Base-by-base conservation (phyloP, 768 basidiomycete species). In the Boletus bicolor region DNA sequence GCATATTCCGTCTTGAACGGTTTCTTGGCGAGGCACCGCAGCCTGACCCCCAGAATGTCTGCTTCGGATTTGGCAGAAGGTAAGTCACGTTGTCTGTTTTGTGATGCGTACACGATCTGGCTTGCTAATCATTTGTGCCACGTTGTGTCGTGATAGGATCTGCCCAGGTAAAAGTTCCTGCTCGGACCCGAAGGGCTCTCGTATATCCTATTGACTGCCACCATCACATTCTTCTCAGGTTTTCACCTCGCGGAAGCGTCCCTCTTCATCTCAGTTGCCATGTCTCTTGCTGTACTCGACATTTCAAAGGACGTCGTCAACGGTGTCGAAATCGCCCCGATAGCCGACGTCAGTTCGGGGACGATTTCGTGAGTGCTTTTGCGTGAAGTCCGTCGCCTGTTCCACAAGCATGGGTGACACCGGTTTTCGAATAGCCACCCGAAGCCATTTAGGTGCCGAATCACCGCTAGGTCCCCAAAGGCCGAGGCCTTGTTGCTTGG, bases 391-490 rank as follows among this genome's bases (percentile, higher is more conserved):
- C 28, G 28, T 30, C 28, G 1, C 10, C 19, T 36, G 5, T 12
- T 9, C 11, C 5, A 12, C 17, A 14, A 3, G n/a, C 5, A 17
- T 36, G 7, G 28, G 9, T 44, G 43, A 38, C 30, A 12, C 15
- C 14, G 24, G 1, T 45, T 32, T 24, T 37, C 21, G 17, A 44
- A 46, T 44, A 68, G 66, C 14, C 83, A 83, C 59, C 82, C 80
- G 3, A 78, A 76, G 58, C 79, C 82, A 30, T 85, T 82, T 68
- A 77, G 74, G 57, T 85, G 80, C 66, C 65, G 67, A 19, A 78
- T 85, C 57, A 77, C 68, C 45, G 80, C 82, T 19, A 77, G 82
- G 46, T 82, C 80, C 9, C 72, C 77, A 45, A 75, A 72, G 55
- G 77, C 79, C 1, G 55, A 54, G 37, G 49, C 51, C n/a, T 47